These are phyloP conservation scores for Cajanus cajan DNA, from an alignment of 306 rosid genomes.

Conservation along the genomic window DNA sequence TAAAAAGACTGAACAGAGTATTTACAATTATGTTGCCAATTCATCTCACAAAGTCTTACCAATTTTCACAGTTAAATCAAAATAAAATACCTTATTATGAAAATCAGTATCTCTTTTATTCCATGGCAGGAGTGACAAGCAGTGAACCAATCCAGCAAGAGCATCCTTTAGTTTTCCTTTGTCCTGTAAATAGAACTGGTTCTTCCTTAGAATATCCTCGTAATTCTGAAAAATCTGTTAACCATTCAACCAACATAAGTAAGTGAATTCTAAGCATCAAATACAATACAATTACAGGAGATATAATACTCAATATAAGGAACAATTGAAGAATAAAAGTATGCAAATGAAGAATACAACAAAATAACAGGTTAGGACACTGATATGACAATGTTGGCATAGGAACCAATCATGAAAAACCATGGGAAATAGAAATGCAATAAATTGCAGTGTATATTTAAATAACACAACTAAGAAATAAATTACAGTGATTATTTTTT, in stretches of 20 bases:
- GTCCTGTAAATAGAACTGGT: slow-evolving; percentile 66
- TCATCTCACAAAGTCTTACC: slow-evolving; percentile 8
- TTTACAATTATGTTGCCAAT: not conserved
- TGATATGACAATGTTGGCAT: not conserved
- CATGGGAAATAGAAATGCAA: not conserved
- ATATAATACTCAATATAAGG: not conserved
- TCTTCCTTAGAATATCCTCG: slow-evolving; percentile 66
- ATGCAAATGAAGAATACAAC: not conserved
- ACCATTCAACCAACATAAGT: slow-evolving; percentile 31
- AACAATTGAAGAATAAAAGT: not conserved
- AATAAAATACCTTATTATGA: slow-evolving; percentile 51
- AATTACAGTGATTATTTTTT: not conserved
- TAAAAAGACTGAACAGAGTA: not conserved
- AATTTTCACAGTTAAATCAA: not conserved
- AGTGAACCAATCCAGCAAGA: slow-evolving; percentile 70
- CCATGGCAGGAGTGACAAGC: slow-evolving; percentile 84
- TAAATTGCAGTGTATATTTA: not conserved
- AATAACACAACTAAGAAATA: slow-evolving; percentile 7
- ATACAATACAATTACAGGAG: slow-evolving; percentile 11
- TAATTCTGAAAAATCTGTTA: slow-evolving; percentile 78
- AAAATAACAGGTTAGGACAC: not conserved
- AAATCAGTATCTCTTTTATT: slow-evolving; percentile 54
- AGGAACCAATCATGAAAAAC: not conserved
- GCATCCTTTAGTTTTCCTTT: slow-evolving; percentile 67
- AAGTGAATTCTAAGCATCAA: slow-evolving; percentile 14